Evolutionary conservation across 2,329 filamentous ascomycete genomes (phyloP).

Genomic region (Aspergillus aculeatus): DNA sequence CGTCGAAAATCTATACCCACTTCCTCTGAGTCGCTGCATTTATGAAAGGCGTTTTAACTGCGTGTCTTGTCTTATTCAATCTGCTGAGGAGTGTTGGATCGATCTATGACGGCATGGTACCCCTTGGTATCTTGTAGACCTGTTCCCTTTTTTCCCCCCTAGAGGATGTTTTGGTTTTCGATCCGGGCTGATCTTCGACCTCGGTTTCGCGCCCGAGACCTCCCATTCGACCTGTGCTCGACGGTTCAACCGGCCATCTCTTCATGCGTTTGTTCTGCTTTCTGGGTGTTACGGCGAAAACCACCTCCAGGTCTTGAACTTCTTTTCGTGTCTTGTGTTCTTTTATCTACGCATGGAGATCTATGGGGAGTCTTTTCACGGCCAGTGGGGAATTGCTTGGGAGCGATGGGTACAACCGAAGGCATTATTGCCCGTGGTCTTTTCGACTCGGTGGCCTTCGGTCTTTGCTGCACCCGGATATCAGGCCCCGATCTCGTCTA

Average conservation of each 20-base stretch:
- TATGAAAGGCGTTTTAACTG: constrained; percentile 28
- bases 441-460: constrained; percentile 19
- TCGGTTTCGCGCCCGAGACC: neutral
- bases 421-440: constrained; percentile 8
- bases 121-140: constrained; percentile 26
- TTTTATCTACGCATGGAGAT: constrained; percentile 15
- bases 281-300: constrained; percentile 22
- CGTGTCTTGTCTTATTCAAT: constrained; percentile 18
- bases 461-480: constrained; percentile 20
- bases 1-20: constrained; percentile 98
- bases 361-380: constrained; percentile 14
- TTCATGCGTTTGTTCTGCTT: constrained; percentile 15
- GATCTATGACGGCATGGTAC: constrained; percentile 23
- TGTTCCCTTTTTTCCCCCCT: constrained; percentile 17
- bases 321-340: constrained; percentile 10
- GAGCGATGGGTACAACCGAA: constrained; percentile 13
- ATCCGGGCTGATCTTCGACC: neutral
- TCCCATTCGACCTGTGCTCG: neutral
- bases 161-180: constrained; percentile 22
- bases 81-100: constrained; percentile 23
- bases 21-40: constrained; percentile 74
- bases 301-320: constrained; percentile 13
- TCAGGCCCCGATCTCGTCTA: constrained; percentile 16
- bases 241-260: constrained; percentile 8
- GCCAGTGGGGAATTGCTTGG: constrained; percentile 8